phyloP scores from a whole-genome alignment of 2,329 filamentous ascomycete species.

The Aspergillus brasiliensis region DNA sequence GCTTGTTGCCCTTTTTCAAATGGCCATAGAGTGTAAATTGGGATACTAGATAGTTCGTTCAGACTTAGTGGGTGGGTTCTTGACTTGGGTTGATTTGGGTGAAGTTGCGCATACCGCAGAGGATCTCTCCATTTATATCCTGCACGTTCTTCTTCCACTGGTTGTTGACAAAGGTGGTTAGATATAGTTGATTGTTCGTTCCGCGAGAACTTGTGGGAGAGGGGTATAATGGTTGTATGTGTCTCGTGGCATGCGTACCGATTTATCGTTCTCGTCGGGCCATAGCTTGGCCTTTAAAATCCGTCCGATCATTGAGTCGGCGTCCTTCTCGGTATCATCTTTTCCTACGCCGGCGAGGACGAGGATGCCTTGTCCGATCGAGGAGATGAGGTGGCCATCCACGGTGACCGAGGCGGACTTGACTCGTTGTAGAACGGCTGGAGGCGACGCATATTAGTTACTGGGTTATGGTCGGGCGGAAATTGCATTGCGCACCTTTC shows the following conservation, averaged over 20 bases:
- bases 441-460: conserved; percentile 4
- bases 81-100: neutral
- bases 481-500: conserved; percentile 40
- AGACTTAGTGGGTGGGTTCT: conserved; percentile 6
- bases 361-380: conserved; percentile 84
- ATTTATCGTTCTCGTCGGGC: conserved; percentile 75
- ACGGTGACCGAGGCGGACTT: conserved; percentile 95
- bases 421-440: conserved; percentile 90
- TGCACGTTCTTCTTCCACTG: conserved; percentile 90
- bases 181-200: conserved; percentile 3
- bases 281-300: conserved; percentile 88
- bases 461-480: neutral
- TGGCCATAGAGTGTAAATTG: conserved; percentile 93
- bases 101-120: conserved; percentile 70
- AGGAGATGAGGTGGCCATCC: conserved; percentile 84
- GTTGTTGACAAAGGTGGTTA: neutral
- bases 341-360: conserved; percentile 91
- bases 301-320: conserved; percentile 78
- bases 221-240: neutral
- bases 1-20: conserved; percentile 95
- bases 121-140: conserved; percentile 85
- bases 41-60: conserved; percentile 64
- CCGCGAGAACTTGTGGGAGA: too few species aligned
- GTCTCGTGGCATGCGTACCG: conserved; percentile 48
- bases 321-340: conserved; percentile 86